Conservation (phyloP, 495 filamentous ascomycete genomes). For the Podospora fimiseda region DNA sequence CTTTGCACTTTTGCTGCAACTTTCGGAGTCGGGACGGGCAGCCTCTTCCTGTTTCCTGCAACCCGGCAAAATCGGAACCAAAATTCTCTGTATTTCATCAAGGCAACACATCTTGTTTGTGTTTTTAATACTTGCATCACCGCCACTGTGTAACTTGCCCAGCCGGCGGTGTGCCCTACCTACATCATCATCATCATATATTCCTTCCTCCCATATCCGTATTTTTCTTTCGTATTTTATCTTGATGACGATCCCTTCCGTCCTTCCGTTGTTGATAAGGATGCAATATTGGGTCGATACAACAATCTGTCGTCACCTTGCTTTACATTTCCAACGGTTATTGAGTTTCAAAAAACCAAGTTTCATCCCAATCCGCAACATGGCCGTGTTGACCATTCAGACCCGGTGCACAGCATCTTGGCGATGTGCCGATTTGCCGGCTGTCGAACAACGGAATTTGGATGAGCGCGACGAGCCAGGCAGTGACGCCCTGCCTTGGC, state of each 20-base stretch:
- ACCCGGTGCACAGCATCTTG: not conserved
- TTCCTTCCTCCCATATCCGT: too few species aligned
- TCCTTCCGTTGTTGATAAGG: not conserved
- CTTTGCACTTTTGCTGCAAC: too few species aligned
- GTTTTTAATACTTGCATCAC: too few species aligned
- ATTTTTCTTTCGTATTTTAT: not conserved
- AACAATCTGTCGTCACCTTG: not conserved
- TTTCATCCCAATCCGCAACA: not conserved
- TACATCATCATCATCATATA: too few species aligned
- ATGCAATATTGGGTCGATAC: not conserved
- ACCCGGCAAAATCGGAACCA: too few species aligned
- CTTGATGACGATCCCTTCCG: not conserved
- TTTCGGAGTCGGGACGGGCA: not conserved
- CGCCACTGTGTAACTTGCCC: too few species aligned
- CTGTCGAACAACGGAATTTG: not conserved
- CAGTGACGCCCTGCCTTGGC: not conserved
- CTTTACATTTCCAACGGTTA: not conserved
- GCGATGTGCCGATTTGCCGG: not conserved
- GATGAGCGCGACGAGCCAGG: not conserved
- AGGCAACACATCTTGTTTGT: too few species aligned
- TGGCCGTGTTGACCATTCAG: not conserved
- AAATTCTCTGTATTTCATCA: too few species aligned
- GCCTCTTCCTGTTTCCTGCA: too few species aligned
- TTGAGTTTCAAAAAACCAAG: not conserved
- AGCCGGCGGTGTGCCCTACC: too few species aligned